Conservation (phyloP, 2,329 filamentous ascomycete species). For the Calonectria henricotiae region DNA sequence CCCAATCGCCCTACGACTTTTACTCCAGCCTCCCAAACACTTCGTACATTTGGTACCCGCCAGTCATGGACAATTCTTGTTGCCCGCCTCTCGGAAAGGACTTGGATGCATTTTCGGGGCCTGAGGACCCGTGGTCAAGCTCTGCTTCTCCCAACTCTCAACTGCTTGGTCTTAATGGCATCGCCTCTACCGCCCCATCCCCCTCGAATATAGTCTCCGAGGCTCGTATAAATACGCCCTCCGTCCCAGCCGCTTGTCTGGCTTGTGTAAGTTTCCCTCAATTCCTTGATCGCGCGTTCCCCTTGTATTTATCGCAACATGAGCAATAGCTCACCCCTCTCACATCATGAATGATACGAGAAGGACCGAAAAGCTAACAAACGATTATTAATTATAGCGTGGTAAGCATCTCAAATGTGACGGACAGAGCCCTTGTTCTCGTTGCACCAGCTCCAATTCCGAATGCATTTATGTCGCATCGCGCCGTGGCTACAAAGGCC, state of each 20-base stretch:
- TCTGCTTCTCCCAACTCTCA: constrained; percentile 51
- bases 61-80: constrained; percentile 39
- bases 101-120: constrained; percentile 37
- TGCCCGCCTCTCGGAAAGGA: constrained; percentile 40
- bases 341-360: constrained; percentile 9
- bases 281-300: background rate
- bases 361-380: constrained; percentile 34
- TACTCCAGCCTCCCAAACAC: constrained; percentile 40
- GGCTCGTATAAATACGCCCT: constrained; percentile 57
- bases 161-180: constrained; percentile 37
- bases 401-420: constrained; percentile 84
- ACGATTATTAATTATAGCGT: constrained; percentile 59
- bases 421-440: constrained; percentile 78
- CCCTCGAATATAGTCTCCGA: constrained; percentile 43
- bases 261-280: constrained; percentile 66
- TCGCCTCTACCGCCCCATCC: constrained; percentile 42
- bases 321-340: background rate
- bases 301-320: background rate
- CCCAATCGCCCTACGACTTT: constrained; percentile 40
- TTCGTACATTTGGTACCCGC: constrained; percentile 44
- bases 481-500: constrained; percentile 81
- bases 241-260: constrained; percentile 68
- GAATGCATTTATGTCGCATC: constrained; percentile 83
- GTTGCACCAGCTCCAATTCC: constrained; percentile 73
- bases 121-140: constrained; percentile 44